A percentile compares a stretch with the other conserved stretches of the same genome.
Evolutionary conservation across 148 eudicot genomes (phyloP).

Genomic region (Pouteria glomerata): DNA sequence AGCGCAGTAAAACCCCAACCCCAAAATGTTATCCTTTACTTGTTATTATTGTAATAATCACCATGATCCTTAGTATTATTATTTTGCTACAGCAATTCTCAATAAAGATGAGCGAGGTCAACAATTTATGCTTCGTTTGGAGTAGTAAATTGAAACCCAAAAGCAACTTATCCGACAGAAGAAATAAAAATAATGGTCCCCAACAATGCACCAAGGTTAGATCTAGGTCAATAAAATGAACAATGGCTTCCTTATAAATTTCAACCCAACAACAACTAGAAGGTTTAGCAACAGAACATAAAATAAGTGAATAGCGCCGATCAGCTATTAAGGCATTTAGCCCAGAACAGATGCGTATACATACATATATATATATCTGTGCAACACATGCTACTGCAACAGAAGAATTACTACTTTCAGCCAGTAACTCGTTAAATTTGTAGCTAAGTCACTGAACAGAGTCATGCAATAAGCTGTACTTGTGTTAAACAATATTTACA

Average conservation of each 20-base stretch:
- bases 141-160: too few species aligned
- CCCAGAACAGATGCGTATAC: too few species aligned
- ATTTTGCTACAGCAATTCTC: too few species aligned
- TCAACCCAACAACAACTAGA: not conserved
- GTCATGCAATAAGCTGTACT: not conserved
- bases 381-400: not conserved
- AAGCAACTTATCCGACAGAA: too few species aligned
- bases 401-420: not conserved
- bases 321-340: not conserved
- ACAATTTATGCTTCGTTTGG: too few species aligned
- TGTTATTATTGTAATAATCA: too few species aligned
- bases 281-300: not conserved
- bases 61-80: too few species aligned
- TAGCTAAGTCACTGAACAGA: not conserved
- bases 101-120: too few species aligned
- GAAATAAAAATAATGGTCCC: too few species aligned
- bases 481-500: conserved; percentile 8
- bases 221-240: not conserved
- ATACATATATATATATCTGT: not conserved
- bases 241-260: not conserved
- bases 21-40: too few species aligned
- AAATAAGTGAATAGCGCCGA: not conserved
- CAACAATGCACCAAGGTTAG: too few species aligned
- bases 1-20: too few species aligned
- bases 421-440: not conserved